These are phyloP conservation scores for Naganishia randhawae DNA, from an alignment of 768 basidiomycete genomes.

Conservation along the genomic window DNA sequence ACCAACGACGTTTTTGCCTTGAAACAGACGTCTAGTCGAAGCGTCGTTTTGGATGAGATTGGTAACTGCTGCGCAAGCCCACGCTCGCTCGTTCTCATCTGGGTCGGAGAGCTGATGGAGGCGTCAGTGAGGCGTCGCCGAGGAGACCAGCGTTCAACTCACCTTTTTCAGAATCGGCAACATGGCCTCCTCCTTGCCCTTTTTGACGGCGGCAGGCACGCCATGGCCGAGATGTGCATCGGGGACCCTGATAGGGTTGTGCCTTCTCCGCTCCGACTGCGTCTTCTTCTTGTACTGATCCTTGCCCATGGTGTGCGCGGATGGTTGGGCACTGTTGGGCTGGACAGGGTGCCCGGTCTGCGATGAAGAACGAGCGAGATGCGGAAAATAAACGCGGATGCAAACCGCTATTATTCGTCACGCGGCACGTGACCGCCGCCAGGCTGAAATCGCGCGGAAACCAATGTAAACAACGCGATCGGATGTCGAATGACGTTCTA, in stretches of 20 bases:
- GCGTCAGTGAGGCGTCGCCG: background rate
- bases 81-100: conserved; percentile 78
- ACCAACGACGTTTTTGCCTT: conserved; percentile 85
- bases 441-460: background rate
- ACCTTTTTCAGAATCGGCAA: conserved; percentile 90
- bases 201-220: conserved; percentile 58
- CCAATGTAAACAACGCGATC: background rate
- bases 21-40: conserved; percentile 79
- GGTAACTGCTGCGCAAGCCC: conserved; percentile 95
- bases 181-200: conserved; percentile 71
- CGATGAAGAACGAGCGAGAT: too few species aligned
- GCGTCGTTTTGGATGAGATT: conserved; percentile 94
- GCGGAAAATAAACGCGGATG: background rate
- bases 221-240: conserved; percentile 86
- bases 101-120: conserved; percentile 43
- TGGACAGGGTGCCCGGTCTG: too few species aligned
- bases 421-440: background rate
- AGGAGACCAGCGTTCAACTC: conserved; percentile 21
- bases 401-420: background rate
- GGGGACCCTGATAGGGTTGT: conserved; percentile 88
- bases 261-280: conserved; percentile 67
- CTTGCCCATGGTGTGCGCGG: conserved; percentile 69
- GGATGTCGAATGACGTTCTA: conserved; percentile 4
- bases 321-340: conserved; percentile 33
- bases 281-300: conserved; percentile 71